Percentiles rank a stretch among this genome's conserved stretches.
Evolutionary conservation across 208 protist genomes (phyloP).

Genomic region (Crithidia mellificae): DNA sequence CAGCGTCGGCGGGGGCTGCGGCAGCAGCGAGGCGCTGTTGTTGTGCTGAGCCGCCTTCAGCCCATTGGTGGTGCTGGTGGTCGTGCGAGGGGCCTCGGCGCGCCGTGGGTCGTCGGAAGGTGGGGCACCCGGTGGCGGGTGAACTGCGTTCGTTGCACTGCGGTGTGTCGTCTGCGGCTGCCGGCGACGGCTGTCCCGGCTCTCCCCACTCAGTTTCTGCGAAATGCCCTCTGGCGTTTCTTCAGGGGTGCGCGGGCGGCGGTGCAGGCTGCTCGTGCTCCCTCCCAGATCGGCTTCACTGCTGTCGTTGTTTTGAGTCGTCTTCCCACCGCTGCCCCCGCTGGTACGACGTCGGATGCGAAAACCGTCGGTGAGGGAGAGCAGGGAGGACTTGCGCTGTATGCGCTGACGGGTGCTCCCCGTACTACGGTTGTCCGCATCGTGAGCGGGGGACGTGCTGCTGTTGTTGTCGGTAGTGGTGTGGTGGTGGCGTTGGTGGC

Average conservation of each 20-base stretch:
- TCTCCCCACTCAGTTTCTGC: not conserved
- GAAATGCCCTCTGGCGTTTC: not conserved
- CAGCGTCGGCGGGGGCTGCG: constrained; percentile 16
- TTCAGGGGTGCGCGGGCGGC: not conserved
- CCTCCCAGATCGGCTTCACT: no score
- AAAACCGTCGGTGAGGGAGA: constrained; percentile 2
- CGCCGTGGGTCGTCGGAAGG: constrained; percentile 8
- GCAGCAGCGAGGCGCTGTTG: constrained; percentile 13
- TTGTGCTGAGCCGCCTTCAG: not conserved
- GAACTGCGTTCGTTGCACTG: not conserved
- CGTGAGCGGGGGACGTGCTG: not conserved
- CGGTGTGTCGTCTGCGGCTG: not conserved
- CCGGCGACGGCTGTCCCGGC: not conserved
- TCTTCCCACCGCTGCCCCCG: not conserved
- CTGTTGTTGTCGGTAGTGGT: no score
- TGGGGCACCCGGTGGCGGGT: constrained; percentile 3
- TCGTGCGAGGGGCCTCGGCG: not conserved
- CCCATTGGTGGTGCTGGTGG: not conserved
- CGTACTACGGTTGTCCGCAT: no score
- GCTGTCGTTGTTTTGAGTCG: no score
- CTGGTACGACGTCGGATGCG: not conserved
- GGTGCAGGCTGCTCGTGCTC: no score
- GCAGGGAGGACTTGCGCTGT: constrained; percentile 5
- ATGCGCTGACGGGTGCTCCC: not conserved
- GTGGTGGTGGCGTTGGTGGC: no score